A percentile compares a stretch with the other conserved stretches of the same genome.
phyloP scores from a whole-genome alignment of 129 eudicot species.

The Flaveria robusta region DNA sequence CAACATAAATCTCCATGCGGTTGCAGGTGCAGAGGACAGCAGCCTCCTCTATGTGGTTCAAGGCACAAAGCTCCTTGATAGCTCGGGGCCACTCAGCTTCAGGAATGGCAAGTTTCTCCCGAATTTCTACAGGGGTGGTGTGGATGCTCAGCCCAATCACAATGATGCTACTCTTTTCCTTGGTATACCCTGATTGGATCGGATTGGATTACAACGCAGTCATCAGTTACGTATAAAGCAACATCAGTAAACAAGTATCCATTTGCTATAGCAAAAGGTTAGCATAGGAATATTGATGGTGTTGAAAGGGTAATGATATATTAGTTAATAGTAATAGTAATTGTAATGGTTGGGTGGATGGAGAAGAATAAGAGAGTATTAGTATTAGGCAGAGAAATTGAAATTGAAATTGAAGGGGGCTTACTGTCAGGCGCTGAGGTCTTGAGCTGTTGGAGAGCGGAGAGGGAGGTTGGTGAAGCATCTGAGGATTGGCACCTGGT shows the following conservation, averaged over 20 bases:
- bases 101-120: constrained; percentile 68
- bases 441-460: constrained; percentile 98
- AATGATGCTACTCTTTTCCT: constrained; percentile 94
- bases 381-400: too few species aligned
- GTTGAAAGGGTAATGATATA: too few species aligned
- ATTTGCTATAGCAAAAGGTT: too few species aligned
- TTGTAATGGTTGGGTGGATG: too few species aligned
- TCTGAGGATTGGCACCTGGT: background rate
- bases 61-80: constrained; percentile 29
- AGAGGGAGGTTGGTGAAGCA: constrained; percentile 48
- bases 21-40: constrained; percentile 59
- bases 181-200: constrained; percentile 81
- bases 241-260: too few species aligned
- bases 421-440: constrained; percentile 85
- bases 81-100: constrained; percentile 89
- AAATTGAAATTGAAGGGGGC: too few species aligned
- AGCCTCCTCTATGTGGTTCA: constrained; percentile 9
- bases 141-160: constrained; percentile 94
- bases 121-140: constrained; percentile 83
- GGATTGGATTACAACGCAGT: too few species aligned
- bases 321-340: too few species aligned
- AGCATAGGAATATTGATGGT: too few species aligned
- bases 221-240: too few species aligned
- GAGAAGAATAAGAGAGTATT: too few species aligned
- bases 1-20: constrained; percentile 10